Evolutionary conservation across 192 early-diverging fungal genomes (phyloP), one percentile per base, ranked within the genome.

Genomic region (Backusella australiensis): DNA sequence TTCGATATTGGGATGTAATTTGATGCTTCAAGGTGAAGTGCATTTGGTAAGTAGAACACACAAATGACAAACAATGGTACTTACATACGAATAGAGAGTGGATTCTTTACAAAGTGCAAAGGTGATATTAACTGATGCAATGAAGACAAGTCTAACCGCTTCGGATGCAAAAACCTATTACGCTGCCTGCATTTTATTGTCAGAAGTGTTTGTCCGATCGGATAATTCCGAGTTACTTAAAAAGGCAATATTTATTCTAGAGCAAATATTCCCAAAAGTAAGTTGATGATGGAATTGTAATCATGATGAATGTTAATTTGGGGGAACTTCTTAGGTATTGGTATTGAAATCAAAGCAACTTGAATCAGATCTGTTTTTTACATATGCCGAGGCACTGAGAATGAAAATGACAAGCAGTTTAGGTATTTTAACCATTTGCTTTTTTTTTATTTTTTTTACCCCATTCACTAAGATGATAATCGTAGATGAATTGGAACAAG

Each of bases 371-470:
- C 21, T 69, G 21, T 69, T 41, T 41, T 69, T 69, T 26, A 69
- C 68, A 41, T 69, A 69, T 41, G 68, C 68, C 4, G 68, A 69
- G 38, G 68, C 68, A 4, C 35, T 69, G n/a, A 63, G n/a, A 26
- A 26, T 59, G 56, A 59, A 59, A 14, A 59, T 14, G 23, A 29
- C 56, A 59, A 35, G 29, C 12, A 69, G 1, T 23, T 29, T 36
- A 23, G 67, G 67, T 69, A 69, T 38, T 6, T 9, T 17, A 8
- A 6, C 29, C 4, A 8, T n/a, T 35, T 36, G 15, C n/a, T n/a
- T 67, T 9, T 23, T 23, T 23, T 23, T 23, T 23, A 0, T 29
- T 35, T 17, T 67, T 19, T 67, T 6, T 35, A 34, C 26, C 1
- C 29, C 29, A 67, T 67, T 67, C 15, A 17, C 34, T 34, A 34